Percentiles rank a stretch among this genome's conserved stretches.
phyloP scores from a whole-genome alignment of 2,329 filamentous ascomycete genomes.

The Paraphaeosphaeria sporulosa region DNA sequence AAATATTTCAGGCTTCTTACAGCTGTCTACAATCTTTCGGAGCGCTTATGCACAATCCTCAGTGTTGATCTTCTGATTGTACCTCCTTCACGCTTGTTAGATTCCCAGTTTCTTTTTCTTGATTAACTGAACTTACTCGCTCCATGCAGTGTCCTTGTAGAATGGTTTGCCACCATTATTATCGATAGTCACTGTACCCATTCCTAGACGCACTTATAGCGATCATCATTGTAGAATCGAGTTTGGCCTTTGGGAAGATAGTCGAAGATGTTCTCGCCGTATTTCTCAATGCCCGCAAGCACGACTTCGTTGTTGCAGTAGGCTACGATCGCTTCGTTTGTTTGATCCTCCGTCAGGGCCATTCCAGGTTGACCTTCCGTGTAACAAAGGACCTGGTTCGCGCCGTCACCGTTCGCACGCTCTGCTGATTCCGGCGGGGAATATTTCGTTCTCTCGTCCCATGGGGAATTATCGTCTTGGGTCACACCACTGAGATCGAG shows the following conservation, averaged over 20 bases:
- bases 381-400: background rate
- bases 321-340: slow-evolving; percentile 8
- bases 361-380: background rate
- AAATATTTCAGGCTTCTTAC: background rate
- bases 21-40: background rate
- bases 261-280: slow-evolving; percentile 1
- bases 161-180: background rate
- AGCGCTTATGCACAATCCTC: background rate
- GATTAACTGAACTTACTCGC: background rate
- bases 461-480: slow-evolving; percentile 12
- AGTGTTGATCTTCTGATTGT: background rate
- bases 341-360: background rate
- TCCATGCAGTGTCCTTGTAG: background rate
- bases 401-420: background rate
- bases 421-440: slow-evolving; percentile 7
- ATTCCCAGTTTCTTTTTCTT: background rate
- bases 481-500: slow-evolving; percentile 15
- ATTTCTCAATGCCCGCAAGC: background rate
- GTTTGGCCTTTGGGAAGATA: slow-evolving; percentile 15
- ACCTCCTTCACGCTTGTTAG: background rate
- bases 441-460: slow-evolving; percentile 10
- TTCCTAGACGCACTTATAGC: background rate
- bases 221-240: slow-evolving; percentile 6
- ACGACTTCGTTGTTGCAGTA: slow-evolving; percentile 8
- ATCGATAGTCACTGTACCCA: slow-evolving; percentile 9